These are phyloP conservation scores for Backusella australiensis DNA, from an alignment of 192 early-diverging fungal genomes.

Conservation along the genomic window DNA sequence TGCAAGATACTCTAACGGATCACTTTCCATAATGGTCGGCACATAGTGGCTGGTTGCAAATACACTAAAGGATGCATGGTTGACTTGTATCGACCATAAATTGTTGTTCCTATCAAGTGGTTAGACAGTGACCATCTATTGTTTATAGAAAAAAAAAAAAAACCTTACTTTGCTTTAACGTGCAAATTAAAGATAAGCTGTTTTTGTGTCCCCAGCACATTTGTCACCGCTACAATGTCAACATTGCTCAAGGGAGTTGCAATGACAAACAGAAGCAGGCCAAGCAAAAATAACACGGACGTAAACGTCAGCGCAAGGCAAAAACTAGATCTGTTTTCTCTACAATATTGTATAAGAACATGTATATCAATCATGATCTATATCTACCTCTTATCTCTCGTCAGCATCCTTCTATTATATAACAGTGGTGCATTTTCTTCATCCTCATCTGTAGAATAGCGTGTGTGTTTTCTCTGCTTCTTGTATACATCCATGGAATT, in stretches of 20 bases:
- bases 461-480: background rate
- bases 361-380: background rate
- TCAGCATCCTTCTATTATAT: background rate
- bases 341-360: background rate
- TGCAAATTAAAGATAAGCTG: constrained; percentile 11
- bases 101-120: background rate
- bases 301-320: background rate
- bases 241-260: background rate
- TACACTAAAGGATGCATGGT: background rate
- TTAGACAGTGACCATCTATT: no score
- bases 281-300: background rate
- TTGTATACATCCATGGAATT: background rate
- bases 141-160: no score
- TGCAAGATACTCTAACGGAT: background rate
- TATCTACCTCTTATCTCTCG: background rate
- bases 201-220: constrained; percentile 15
- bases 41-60: constrained; percentile 14
- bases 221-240: background rate
- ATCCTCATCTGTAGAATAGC: constrained; percentile 3
- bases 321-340: background rate
- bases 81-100: background rate
- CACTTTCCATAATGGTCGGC: background rate
- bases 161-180: constrained; percentile 9
- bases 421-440: constrained; percentile 1
- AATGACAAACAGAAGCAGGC: background rate